Conservation (phyloP, 768 basidiomycete species). For the Leccinum arenicola region DNA sequence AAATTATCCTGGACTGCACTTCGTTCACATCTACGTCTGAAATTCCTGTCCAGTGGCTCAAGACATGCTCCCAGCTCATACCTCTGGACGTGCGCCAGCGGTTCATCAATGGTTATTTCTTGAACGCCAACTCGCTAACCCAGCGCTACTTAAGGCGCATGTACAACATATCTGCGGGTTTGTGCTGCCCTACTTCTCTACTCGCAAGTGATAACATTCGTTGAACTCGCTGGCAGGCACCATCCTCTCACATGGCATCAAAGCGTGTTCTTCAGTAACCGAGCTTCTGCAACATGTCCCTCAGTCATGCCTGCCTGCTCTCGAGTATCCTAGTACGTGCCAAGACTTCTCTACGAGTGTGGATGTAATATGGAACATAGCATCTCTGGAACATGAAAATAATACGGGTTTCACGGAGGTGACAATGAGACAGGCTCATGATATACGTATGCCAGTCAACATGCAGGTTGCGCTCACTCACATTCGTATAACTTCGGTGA, state of each 20-base stretch:
- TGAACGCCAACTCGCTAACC: conserved; percentile 71
- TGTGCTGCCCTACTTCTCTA: conserved; percentile 6
- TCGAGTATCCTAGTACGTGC: conserved; percentile 55
- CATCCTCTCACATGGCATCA: conserved; percentile 50
- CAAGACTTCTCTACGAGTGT: not conserved
- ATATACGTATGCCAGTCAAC: conserved; percentile 69
- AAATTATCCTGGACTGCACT: conserved; percentile 81
- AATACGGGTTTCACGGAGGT: conserved; percentile 56
- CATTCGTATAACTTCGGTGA: conserved; percentile 72
- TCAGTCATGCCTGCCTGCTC: conserved; percentile 40
- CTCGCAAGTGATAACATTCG: not conserved
- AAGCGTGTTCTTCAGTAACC: conserved; percentile 59
- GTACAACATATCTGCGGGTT: conserved; percentile 64
- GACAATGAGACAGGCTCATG: conserved; percentile 61
- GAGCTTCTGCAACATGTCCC: conserved; percentile 61
- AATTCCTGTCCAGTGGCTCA: conserved; percentile 78
- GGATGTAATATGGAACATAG: conserved; percentile 35
- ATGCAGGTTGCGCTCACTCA: conserved; percentile 68
- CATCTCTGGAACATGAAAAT: conserved; percentile 58
- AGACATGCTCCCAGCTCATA: conserved; percentile 71
- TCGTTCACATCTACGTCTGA: conserved; percentile 72
- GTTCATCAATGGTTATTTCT: conserved; percentile 59
- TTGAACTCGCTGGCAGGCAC: conserved; percentile 37
- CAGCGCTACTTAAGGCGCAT: conserved; percentile 74
- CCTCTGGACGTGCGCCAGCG: conserved; percentile 65